Evolutionary conservation across 306 rosid genomes (phyloP).

Genomic region (Erythrophleum fordii): DNA sequence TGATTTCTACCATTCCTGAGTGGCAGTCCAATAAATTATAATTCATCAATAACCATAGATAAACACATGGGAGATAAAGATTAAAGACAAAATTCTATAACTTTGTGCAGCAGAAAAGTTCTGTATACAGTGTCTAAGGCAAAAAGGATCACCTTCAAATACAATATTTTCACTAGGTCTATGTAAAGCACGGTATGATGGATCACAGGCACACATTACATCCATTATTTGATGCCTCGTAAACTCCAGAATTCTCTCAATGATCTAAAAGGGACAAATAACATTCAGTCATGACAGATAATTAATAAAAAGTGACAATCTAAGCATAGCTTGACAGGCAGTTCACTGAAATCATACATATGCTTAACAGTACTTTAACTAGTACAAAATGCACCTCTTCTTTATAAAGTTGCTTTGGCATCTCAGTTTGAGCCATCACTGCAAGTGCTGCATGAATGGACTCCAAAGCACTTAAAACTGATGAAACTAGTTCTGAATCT

Average conservation of each 20-base stretch:
- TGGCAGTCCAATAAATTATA: slow-evolving; percentile 22
- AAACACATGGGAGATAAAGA: neutral
- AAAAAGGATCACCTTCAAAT: slow-evolving; percentile 71
- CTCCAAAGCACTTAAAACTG: slow-evolving; percentile 83
- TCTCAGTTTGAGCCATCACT: slow-evolving; percentile 81
- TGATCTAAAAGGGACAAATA: slow-evolving; percentile 58
- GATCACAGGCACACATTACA: slow-evolving; percentile 93
- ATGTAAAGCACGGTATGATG: slow-evolving; percentile 88
- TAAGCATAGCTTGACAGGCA: slow-evolving; percentile 28
- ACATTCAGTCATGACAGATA: slow-evolving; percentile 32
- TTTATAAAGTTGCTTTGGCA: slow-evolving; percentile 95
- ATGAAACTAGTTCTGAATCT: slow-evolving; percentile 74
- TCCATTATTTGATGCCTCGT: slow-evolving; percentile 92
- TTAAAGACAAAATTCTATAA: neutral
- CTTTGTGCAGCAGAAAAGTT: slow-evolving; percentile 3
- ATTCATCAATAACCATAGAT: slow-evolving; percentile 17
- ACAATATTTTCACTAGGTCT: slow-evolving; percentile 75
- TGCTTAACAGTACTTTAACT: slow-evolving; percentile 19
- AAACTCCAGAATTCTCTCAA: slow-evolving; percentile 95
- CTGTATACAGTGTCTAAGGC: neutral
- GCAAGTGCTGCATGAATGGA: slow-evolving; percentile 94
- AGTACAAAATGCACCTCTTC: slow-evolving; percentile 73
- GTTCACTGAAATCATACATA: slow-evolving; percentile 15
- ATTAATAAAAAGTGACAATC: slow-evolving; percentile 6
- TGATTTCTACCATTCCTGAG: slow-evolving; percentile 16